Percentiles rank a stretch among this genome's conserved stretches.
These are phyloP conservation scores for Acer negundo DNA, from an alignment of 345 rosid species.

Conservation along the genomic window DNA sequence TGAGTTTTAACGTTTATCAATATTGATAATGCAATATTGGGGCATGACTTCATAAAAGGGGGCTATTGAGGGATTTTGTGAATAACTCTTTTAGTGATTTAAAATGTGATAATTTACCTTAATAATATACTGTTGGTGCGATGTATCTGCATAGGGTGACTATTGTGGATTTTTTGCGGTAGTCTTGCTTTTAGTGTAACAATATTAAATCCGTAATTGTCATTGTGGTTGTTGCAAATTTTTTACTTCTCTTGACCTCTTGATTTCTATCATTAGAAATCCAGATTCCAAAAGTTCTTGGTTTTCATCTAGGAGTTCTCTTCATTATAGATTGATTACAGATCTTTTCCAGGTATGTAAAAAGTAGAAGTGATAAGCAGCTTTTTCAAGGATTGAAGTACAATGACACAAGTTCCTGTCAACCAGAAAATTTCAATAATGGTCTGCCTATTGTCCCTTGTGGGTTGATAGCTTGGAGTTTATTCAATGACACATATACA, in stretches of 20 bases:
- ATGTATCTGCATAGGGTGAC: not conserved
- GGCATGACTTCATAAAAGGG: not conserved
- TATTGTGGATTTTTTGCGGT: not conserved
- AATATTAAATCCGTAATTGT: not conserved
- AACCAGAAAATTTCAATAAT: constrained; percentile 60
- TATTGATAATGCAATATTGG: not conserved
- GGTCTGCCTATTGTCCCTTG: constrained; percentile 74
- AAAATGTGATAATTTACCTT: not conserved
- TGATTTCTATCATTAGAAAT: not conserved
- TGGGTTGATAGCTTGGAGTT: constrained; percentile 86
- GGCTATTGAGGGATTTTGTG: not conserved
- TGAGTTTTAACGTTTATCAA: not conserved
- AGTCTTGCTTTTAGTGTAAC: not conserved
- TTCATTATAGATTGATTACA: constrained; percentile 2
- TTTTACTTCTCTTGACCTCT: not conserved
- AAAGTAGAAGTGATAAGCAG: constrained; percentile 81
- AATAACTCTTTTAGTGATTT: no score
- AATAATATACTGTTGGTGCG: not conserved
- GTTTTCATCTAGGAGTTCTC: constrained; percentile 11
- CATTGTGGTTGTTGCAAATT: not conserved
- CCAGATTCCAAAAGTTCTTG: not conserved
- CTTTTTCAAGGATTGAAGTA: constrained; percentile 56
- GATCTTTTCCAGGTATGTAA: constrained; percentile 60
- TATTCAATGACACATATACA: constrained; percentile 75
- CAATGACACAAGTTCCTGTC: constrained; percentile 60